Base-by-base conservation (phyloP, 1,284 basidiomycete genomes). In the Papiliotrema nemorosa region DNA sequence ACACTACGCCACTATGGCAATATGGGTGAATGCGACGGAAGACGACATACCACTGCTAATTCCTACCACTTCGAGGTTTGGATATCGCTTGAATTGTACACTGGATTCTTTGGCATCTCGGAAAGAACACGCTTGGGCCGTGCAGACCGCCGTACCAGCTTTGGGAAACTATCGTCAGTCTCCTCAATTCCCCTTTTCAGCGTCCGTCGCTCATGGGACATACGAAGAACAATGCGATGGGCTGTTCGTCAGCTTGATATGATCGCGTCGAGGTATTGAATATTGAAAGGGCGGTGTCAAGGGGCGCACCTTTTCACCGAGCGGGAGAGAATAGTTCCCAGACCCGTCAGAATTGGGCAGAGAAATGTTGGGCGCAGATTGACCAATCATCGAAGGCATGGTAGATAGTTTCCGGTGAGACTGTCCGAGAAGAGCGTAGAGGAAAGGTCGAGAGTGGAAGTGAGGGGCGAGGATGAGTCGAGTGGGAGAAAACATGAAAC, bases 71-170 rank as follows among this genome's bases (percentile, higher is more conserved):
- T 80, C 75, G 37, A 86, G 78, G 40, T 83, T 81, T 1, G 59
- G 41, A 78, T 81, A 50, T 29, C 79, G 73, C 63, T 83, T 82
- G 73, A 85, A 89, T n/a, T 78, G 75, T 45, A 80, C 79, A 55
- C 84, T 83, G 59, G 83, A 80, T 44, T 78, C 79, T 46, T 87
- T 73, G 3, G 85, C 85, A 75, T 89, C 85, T 22, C 87, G 80
- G 71, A 90, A 88, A 47, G 82, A 78, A 60, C 86, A 88, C 1
- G 84, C 87, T 69, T 90, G 83, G 63, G 80, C 83, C 9, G 85
- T 89, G 69, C 88, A 89, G 3, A 84, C 86, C 52, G 76, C 83
- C 1, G 85, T 81, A 3, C 53, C 55, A 2, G 84, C 86, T 54
- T 58, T 49, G 16, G 66, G 63, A 47, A 64, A 70, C 64, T 67